Evolutionary conservation across 306 rosid species (phyloP).

Genomic region (Vicia sativa): DNA sequence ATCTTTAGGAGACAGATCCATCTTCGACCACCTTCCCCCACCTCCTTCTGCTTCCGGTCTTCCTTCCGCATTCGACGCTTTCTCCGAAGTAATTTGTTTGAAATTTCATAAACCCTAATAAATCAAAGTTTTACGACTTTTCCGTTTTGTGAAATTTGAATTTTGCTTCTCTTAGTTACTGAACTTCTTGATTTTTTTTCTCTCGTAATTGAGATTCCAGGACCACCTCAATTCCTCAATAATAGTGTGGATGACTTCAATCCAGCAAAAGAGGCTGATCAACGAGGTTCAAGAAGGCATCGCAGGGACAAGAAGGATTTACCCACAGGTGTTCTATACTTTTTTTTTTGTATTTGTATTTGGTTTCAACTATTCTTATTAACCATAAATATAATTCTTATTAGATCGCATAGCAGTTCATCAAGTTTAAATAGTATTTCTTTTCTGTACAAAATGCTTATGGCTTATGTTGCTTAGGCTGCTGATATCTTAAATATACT

Average conservation of each 20-base stretch:
- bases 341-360: background rate
- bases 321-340: constrained; percentile 58
- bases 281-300: constrained; percentile 52
- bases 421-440: constrained; percentile 9
- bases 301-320: constrained; percentile 76
- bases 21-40: constrained; percentile 60
- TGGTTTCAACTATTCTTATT: background rate
- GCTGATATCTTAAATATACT: constrained; percentile 16
- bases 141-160: background rate
- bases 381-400: too few relatives aligned
- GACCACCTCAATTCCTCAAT: constrained; percentile 86
- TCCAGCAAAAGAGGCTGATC: constrained; percentile 51
- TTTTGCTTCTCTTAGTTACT: constrained; percentile 5
- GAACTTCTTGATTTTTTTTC: constrained; percentile 17
- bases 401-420: background rate
- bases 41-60: constrained; percentile 61
- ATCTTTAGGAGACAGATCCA: constrained; percentile 60
- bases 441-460: constrained; percentile 16
- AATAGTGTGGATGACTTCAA: constrained; percentile 65
- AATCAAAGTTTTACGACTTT: background rate
- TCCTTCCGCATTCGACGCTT: constrained; percentile 89
- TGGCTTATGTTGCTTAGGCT: constrained; percentile 12
- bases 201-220: constrained; percentile 62
- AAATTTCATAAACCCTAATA: background rate
- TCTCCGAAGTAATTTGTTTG: constrained; percentile 73